Evolutionary conservation across 257 asterid genomes (phyloP).

Genomic region (Penstemon davidsonii): DNA sequence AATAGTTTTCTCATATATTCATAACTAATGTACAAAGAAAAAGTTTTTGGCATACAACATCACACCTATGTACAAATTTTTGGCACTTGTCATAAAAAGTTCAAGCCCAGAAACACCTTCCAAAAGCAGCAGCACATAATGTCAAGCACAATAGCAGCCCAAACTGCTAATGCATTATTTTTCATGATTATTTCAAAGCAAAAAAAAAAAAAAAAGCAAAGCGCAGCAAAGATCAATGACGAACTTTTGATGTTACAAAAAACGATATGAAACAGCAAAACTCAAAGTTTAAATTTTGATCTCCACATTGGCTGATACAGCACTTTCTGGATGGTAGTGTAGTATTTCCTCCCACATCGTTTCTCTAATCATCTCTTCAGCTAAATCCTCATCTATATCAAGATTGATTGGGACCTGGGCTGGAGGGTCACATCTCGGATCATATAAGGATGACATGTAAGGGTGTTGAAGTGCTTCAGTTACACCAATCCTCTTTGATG

Average conservation of each 20-base stretch:
- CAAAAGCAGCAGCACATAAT: background rate
- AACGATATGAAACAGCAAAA: background rate
- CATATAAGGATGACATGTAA: conserved; percentile 53
- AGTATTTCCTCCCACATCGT: conserved; percentile 61
- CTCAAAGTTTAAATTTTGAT: conserved; percentile 10
- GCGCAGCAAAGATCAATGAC: conserved; percentile 1
- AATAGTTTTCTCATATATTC: conserved; percentile 17
- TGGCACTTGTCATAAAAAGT: conserved; percentile 16
- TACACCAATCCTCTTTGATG: conserved; percentile 64
- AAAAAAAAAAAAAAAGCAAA: conserved; percentile 7
- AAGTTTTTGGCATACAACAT: conserved; percentile 19
- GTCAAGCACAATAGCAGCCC: conserved; percentile 26
- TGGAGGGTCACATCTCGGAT: conserved; percentile 47
- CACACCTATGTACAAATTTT: conserved; percentile 34
- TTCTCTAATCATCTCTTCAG: conserved; percentile 52
- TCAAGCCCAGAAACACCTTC: conserved; percentile 15
- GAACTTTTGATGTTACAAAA: conserved; percentile 16
- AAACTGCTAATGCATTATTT: conserved; percentile 27
- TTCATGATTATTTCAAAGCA: conserved; percentile 20
- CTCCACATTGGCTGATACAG: conserved; percentile 16
- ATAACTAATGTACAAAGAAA: conserved; percentile 12
- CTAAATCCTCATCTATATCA: conserved; percentile 55
- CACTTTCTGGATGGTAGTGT: conserved; percentile 57
- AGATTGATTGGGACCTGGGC: conserved; percentile 52
- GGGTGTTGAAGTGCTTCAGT: conserved; percentile 62